A percentile compares a stretch with the other conserved stretches of the same genome.
phyloP scores from a whole-genome alignment of 352 stramenopile species.

The Phytophthora pisi region DNA sequence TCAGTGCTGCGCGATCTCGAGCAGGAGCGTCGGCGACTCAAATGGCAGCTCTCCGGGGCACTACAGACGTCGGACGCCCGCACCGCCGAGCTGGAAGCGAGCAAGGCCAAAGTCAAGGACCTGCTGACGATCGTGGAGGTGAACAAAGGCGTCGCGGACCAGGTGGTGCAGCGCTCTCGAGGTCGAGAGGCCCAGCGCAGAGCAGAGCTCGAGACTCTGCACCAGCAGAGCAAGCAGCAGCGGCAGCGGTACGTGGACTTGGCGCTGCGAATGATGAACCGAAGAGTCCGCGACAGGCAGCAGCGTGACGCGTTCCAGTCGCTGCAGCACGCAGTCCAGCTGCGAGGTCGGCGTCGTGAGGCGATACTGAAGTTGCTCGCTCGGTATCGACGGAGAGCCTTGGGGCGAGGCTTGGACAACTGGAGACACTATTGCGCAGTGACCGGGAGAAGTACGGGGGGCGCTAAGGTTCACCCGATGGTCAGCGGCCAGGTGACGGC shows the following conservation, averaged over 20 bases:
- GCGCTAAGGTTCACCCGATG: conserved; percentile 18
- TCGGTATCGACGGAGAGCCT: conserved; percentile 8
- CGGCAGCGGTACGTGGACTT: conserved; percentile 30
- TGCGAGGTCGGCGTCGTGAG: conserved; percentile 13
- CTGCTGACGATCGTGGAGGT: conserved; percentile 72
- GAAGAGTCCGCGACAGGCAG: conserved; percentile 18
- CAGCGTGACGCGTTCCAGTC: conserved; percentile 32
- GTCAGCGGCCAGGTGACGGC: background rate
- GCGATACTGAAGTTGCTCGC: conserved; percentile 9
- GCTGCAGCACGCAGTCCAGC: conserved; percentile 8
- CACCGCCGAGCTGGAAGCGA: conserved; percentile 37
- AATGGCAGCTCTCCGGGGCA: conserved; percentile 57
- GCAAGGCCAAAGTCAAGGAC: conserved; percentile 62
- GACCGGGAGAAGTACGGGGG: background rate
- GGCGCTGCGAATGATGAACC: conserved; percentile 24
- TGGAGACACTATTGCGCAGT: conserved; percentile 14
- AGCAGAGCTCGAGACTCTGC: conserved; percentile 35
- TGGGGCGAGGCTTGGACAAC: conserved; percentile 13
- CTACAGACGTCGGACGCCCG: conserved; percentile 44
- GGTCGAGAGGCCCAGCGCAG: conserved; percentile 39
- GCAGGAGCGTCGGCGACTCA: conserved; percentile 53
- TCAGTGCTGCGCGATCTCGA: conserved; percentile 59
- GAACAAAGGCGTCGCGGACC: conserved; percentile 61
- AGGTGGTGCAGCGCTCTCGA: conserved; percentile 48
- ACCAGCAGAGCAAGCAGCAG: conserved; percentile 27